Evolutionary conservation across 2,329 filamentous ascomycete species (phyloP), one percentile per base, ranked within the genome.

Genomic region (Alternaria postmessia): DNA sequence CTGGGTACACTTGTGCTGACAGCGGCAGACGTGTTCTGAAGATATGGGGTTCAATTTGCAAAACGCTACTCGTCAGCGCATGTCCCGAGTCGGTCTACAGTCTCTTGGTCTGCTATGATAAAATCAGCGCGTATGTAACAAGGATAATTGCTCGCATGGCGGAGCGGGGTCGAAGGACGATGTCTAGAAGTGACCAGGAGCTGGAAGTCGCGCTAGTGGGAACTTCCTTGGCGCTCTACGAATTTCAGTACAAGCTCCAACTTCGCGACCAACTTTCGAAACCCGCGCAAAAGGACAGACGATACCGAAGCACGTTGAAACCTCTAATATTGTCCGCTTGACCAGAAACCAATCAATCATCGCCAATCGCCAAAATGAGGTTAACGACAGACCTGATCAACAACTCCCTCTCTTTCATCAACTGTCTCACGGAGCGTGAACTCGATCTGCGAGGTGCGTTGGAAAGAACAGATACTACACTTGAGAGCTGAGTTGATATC

Each of bases 391-490:
- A 98, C 81, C 89, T 98, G 76, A 96, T 99, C 83, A 88, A 93
- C 81, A 89, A 88, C 81, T 97, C 95, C 78, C 91, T 97, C 71
- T 97, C 94, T 80, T 99, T 97, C 86, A 91, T 98, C 82, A 99
- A 98, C 83, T 94, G 94, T 79, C 88, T 99, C 81, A 96, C 95
- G 84, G 95, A 99, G 87, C 93, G 95, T 81, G 95, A 99, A 88
- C 89, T 99, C 80, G 94, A 98, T 86, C 92, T 99, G 75, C 90
- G 95, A 97, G 95, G 95, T 98, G 91, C 89, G 93, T 88, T 88
- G 91, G 91, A 93, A 96, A 93, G 93, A 89, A 86, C 92, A 94
- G 93, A 95, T 96, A 88, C 93, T 97, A 92, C 92, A 93, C 88
- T 88, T 88, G 83, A 78, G 89, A 89, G 87, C 91, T 92, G 86